Base-by-base conservation (phyloP, 306 rosid species). In the Trifolium repens region DNA sequence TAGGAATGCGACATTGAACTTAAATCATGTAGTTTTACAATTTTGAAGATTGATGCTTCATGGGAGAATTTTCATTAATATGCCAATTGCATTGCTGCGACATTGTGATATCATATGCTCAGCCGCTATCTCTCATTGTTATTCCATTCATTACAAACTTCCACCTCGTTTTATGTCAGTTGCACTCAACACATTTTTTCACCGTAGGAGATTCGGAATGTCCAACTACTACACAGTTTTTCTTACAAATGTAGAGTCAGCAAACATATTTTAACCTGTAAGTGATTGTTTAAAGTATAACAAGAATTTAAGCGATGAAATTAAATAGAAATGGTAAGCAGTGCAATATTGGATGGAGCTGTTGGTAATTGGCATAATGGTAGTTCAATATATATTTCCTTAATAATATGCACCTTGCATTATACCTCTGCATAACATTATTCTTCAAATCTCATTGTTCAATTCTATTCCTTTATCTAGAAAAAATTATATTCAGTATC, bases 51-150 rank as follows among this genome's bases (percentile, higher is more conserved):
- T 39, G 62, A 62, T 63, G 30, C 8, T 26, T 71, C 68, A 53
- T 53, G 24, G 27, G 42, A 57, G 47, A 17, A n/a, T 12, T 72
- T 43, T 35, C 35, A 11, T 44, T 32, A 3, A 7, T 37, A 63
- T 37, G 26, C 27, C 22, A 27, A n/a, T 63, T 7, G 47, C 7
- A 47, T 46, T 69, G 17, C 40, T 9, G 16, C 17, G 57, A 12
- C 73, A 63, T 11, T 71, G 67, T 72, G 78, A 72, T 43, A 62
- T 32, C 66, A 16, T 74, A 60, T 73, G 27, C 75, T 22, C 11
- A 27, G 50, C 76, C 35, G 3, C 57, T 37, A 58, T 57, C 53
- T 24, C 30, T 66, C 26, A 57, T 47, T 55, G 47, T 50, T 57
- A 67, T 34, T 69, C 17, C 55, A 60, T 60, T 73, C 26, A 71